phyloP scores from a whole-genome alignment of 306 rosid species.

The Corylus americana region DNA sequence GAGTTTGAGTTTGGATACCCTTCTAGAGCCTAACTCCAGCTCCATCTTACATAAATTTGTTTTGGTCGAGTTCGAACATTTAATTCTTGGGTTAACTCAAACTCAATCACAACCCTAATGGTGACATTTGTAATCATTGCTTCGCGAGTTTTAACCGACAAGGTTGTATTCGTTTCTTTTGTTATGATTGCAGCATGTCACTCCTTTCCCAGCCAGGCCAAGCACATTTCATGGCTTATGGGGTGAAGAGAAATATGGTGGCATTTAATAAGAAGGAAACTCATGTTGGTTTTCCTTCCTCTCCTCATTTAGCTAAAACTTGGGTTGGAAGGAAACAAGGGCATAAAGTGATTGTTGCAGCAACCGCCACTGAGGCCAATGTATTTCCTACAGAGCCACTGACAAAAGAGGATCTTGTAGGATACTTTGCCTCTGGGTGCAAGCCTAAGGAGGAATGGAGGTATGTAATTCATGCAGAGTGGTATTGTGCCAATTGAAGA shows the following conservation, averaged over 20 bases:
- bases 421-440: constrained; percentile 71
- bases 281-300: constrained; percentile 38
- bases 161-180: background rate
- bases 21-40: too few relatives aligned
- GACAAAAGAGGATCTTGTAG: constrained; percentile 79
- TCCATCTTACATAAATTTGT: too few relatives aligned
- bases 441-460: constrained; percentile 53
- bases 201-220: constrained; percentile 42
- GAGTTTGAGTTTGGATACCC: too few relatives aligned
- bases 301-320: too few relatives aligned
- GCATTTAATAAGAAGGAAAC: constrained; percentile 39
- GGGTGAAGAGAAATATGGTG: constrained; percentile 21
- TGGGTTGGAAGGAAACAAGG: constrained; percentile 28
- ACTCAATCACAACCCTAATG: too few relatives aligned
- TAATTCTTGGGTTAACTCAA: too few relatives aligned
- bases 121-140: too few relatives aligned
- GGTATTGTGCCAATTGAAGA: too few relatives aligned
- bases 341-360: constrained; percentile 55
- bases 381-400: constrained; percentile 68
- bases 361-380: constrained; percentile 84
- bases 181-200: constrained; percentile 46
- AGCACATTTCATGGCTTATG: constrained; percentile 17
- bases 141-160: too few relatives aligned
- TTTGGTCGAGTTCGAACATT: too few relatives aligned
- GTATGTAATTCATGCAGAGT: background rate